Conservation (phyloP, 2,329 filamentous ascomycete genomes). For the Colletotrichum cordylinicola region DNA sequence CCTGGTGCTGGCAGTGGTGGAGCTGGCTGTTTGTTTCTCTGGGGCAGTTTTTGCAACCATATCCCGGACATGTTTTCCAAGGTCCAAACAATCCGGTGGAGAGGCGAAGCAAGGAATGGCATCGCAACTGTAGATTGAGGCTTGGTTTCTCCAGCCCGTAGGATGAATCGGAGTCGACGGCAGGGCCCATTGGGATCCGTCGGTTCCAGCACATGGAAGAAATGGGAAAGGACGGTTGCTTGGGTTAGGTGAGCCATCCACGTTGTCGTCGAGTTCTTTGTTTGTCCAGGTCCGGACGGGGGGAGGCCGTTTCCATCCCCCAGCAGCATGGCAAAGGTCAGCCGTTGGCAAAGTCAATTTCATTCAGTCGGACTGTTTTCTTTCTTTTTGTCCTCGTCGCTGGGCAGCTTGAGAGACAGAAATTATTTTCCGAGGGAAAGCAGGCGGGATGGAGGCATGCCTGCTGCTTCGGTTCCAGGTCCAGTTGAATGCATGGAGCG, state of each 20-base stretch:
- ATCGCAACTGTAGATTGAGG: background rate
- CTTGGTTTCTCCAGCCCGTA: background rate
- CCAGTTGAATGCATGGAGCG: background rate
- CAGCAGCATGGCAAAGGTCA: background rate
- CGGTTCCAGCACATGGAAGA: background rate
- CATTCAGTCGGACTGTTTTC: background rate
- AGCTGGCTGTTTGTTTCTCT: constrained; percentile 7
- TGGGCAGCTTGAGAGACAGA: background rate
- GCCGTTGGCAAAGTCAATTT: background rate
- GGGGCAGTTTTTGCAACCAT: background rate
- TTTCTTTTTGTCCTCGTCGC: background rate
- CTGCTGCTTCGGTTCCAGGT: background rate
- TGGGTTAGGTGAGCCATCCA: background rate
- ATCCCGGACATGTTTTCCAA: constrained; percentile 7
- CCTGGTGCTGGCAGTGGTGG: background rate
- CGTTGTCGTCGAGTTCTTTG: background rate
- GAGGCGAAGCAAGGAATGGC: constrained; percentile 2
- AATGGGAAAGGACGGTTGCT: background rate
- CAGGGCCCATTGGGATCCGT: background rate
- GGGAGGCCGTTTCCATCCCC: background rate
- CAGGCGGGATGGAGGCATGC: background rate
- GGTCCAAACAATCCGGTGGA: constrained; percentile 6
- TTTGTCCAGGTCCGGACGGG: background rate
- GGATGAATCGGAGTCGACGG: background rate
- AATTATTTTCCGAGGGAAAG: background rate